These are phyloP conservation scores for Tetrahymena malaccensis DNA, from an alignment of 73 alveolate species.

Conservation along the genomic window DNA sequence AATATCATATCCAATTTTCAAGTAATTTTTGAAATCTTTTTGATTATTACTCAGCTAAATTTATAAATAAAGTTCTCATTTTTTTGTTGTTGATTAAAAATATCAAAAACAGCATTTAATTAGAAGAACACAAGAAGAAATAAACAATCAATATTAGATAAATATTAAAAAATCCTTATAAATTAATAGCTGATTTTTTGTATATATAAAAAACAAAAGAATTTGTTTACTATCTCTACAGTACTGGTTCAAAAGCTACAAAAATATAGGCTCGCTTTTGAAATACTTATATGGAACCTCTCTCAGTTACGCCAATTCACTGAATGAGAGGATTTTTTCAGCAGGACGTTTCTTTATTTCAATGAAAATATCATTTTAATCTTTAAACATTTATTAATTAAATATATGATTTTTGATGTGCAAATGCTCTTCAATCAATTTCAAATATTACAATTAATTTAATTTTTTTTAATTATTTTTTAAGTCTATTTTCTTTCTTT, in stretches of 20 bases:
- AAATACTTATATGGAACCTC: conserved; percentile 19
- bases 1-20: too few relatives aligned
- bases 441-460: not conserved
- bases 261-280: conserved; percentile 15
- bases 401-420: not conserved
- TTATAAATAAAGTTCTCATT: not conserved
- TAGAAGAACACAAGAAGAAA: not conserved
- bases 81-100: not conserved
- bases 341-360: conserved; percentile 34
- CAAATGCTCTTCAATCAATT: not conserved
- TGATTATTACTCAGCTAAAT: too few relatives aligned
- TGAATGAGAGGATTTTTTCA: conserved; percentile 17
- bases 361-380: conserved; percentile 14
- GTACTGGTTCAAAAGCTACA: conserved; percentile 11
- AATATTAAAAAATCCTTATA: too few relatives aligned
- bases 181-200: not conserved
- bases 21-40: too few relatives aligned
- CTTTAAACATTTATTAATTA: conserved; percentile 18
- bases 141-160: not conserved
- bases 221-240: conserved; percentile 28
- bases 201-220: not conserved
- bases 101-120: not conserved
- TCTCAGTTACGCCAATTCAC: conserved; percentile 30
- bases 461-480: too few relatives aligned
- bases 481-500: too few relatives aligned